Percentiles rank a stretch among this genome's conserved stretches.
Conservation (phyloP, 495 filamentous ascomycete genomes). For the Staphylotrichum longicolle region DNA sequence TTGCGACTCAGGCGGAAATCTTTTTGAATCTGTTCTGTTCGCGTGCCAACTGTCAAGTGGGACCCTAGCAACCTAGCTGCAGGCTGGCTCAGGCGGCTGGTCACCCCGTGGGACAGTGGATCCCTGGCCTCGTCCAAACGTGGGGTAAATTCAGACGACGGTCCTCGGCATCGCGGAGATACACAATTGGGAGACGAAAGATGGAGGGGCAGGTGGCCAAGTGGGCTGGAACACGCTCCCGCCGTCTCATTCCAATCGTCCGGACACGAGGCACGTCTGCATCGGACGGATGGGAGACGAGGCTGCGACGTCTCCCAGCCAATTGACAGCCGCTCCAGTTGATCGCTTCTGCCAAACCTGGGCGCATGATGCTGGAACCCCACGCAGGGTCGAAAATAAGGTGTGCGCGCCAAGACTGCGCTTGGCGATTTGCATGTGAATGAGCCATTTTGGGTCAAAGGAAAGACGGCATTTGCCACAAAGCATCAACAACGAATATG, state of each 20-base stretch:
- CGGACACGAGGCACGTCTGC: background rate
- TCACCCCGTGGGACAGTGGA: background rate
- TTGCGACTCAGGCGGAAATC: background rate
- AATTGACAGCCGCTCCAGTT: background rate
- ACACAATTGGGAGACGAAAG: no score
- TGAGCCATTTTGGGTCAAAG: conserved; percentile 14
- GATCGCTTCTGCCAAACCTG: background rate
- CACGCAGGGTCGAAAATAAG: conserved; percentile 6
- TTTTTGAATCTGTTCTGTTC: background rate
- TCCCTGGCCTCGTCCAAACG: background rate
- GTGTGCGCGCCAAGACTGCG: background rate
- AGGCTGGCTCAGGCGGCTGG: no score
- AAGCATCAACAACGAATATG: background rate
- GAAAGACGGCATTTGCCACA: conserved; percentile 4
- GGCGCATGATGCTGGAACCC: background rate
- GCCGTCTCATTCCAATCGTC: no score
- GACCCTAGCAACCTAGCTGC: no score
- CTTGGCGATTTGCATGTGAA: conserved; percentile 18
- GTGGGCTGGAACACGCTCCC: no score
- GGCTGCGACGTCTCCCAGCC: background rate
- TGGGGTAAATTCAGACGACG: background rate
- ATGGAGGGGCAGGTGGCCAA: no score
- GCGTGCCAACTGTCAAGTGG: background rate
- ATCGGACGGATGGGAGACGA: conserved; percentile 10
- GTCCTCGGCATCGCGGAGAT: no score